phyloP scores from a whole-genome alignment of 495 filamentous ascomycete species.

The Astrocystis sublimbata region DNA sequence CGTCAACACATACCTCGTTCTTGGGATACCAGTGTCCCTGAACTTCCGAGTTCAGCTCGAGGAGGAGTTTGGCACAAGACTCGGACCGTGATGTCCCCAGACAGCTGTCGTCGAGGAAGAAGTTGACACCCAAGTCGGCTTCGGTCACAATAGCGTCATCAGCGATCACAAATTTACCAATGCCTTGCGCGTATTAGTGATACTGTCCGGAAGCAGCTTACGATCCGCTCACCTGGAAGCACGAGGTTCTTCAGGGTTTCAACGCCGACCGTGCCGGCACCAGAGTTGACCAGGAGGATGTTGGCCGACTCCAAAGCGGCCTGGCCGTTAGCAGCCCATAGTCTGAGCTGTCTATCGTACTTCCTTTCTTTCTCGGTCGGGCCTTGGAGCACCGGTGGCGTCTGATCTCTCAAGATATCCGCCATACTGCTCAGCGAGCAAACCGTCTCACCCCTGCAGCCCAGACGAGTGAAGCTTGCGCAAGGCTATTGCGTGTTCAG shows the following conservation, averaged over 20 bases:
- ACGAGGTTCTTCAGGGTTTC: slow-evolving; percentile 97
- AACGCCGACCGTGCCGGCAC: slow-evolving; percentile 78
- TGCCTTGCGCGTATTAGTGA: slow-evolving; percentile 53
- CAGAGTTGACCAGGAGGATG: slow-evolving; percentile 83
- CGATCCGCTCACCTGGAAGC: slow-evolving; percentile 60
- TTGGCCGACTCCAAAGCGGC: slow-evolving; percentile 85
- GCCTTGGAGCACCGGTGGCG: slow-evolving; percentile 55
- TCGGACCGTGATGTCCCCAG: slow-evolving; percentile 81
- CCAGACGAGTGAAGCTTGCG: slow-evolving; percentile 14
- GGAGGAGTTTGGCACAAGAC: slow-evolving; percentile 70
- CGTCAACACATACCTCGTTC: slow-evolving; percentile 32
- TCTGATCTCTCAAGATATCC: slow-evolving; percentile 49
- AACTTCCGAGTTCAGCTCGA: slow-evolving; percentile 96
- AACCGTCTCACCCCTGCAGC: slow-evolving; percentile 6
- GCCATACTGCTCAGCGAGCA: slow-evolving; percentile 39
- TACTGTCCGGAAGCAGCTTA: neutral
- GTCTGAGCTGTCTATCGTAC: slow-evolving; percentile 92
- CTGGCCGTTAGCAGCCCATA: slow-evolving; percentile 95
- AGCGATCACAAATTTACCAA: slow-evolving; percentile 92
- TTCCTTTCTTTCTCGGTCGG: slow-evolving; percentile 87
- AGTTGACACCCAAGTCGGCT: slow-evolving; percentile 89
- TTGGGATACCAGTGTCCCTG: slow-evolving; percentile 62
- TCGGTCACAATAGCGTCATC: slow-evolving; percentile 77
- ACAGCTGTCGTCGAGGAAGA: slow-evolving; percentile 82
- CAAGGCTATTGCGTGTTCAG: neutral